Evolutionary conservation across 106 monocot species (phyloP).

Genomic region (Cymbidium sinense): DNA sequence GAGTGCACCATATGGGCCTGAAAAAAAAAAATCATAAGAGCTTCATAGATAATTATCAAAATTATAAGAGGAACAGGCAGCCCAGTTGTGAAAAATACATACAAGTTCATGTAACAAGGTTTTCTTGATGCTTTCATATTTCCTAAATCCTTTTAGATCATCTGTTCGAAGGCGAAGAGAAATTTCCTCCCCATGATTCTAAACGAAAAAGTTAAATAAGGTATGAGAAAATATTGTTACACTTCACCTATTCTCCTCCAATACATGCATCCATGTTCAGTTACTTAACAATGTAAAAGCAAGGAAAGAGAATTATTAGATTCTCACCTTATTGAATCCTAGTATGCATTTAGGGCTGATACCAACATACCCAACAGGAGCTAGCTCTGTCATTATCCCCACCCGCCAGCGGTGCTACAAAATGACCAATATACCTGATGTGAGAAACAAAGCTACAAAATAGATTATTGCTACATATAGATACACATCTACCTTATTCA

Average conservation of each 20-base stretch:
- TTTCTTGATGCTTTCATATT: constrained; percentile 91
- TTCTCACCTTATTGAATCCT: constrained; percentile 85
- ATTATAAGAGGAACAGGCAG: not conserved
- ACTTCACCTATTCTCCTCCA: constrained; percentile 1
- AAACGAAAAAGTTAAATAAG: constrained; percentile 15
- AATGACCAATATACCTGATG: not conserved
- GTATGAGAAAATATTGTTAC: not conserved
- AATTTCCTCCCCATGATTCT: constrained; percentile 94
- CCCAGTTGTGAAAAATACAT: constrained; percentile 8
- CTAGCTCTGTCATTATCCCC: constrained; percentile 95
- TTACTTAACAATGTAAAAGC: not conserved
- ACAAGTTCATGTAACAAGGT: constrained; percentile 96
- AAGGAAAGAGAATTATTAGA: too few species aligned
- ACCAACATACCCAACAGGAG: constrained; percentile 96
- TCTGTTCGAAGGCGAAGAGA: constrained; percentile 95
- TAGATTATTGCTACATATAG: not conserved
- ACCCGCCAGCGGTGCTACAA: constrained; percentile 82
- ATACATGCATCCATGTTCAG: not conserved
- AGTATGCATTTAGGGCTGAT: constrained; percentile 84
- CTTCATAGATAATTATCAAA: not conserved
- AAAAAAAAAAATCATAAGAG: not conserved
- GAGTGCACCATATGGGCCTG: constrained; percentile 95
- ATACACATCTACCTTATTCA: constrained; percentile 74
- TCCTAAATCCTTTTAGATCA: constrained; percentile 95
- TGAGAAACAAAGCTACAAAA: not conserved